Percentiles rank a stretch among this genome's conserved stretches.
Evolutionary conservation across 2,329 filamentous ascomycete species (phyloP).

Genomic region (Aspergillus caelatus): DNA sequence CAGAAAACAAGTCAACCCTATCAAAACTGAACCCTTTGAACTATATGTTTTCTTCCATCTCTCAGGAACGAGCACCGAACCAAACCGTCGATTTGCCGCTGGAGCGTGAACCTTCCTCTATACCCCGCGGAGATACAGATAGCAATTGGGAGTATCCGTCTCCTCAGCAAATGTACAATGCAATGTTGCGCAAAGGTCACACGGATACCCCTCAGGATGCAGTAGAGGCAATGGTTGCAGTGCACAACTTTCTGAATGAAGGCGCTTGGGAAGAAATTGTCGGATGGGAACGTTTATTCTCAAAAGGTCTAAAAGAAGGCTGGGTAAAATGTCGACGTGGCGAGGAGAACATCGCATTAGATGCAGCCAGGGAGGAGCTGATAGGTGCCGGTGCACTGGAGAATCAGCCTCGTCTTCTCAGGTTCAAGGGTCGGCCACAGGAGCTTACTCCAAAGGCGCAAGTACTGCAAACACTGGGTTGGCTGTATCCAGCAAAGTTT

Average conservation of each 20-base stretch:
- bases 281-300: conserved; percentile 88
- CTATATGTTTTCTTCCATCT: conserved; percentile 90
- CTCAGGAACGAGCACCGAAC: conserved; percentile 73
- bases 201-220: conserved; percentile 91
- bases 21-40: conserved; percentile 80
- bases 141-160: conserved; percentile 97
- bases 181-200: conserved; percentile 92
- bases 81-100: conserved; percentile 77
- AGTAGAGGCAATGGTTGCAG: conserved; percentile 94
- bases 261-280: conserved; percentile 96
- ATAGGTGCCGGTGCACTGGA: conserved; percentile 28
- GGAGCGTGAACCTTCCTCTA: conserved; percentile 80
- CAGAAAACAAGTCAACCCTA: conserved; percentile 51
- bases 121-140: conserved; percentile 75
- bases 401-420: conserved; percentile 70
- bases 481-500: conserved; percentile 78
- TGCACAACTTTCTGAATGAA: conserved; percentile 98
- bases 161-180: conserved; percentile 99
- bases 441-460: conserved; percentile 91
- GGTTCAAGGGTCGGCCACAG: conserved; percentile 86
- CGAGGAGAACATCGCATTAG: conserved; percentile 65
- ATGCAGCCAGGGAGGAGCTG: conserved; percentile 56
- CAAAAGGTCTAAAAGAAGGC: conserved; percentile 69
- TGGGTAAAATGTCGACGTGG: conserved; percentile 75
- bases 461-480: conserved; percentile 77